phyloP scores from a whole-genome alignment of 495 filamentous ascomycete species.

The Beverwykella pulmonaria region DNA sequence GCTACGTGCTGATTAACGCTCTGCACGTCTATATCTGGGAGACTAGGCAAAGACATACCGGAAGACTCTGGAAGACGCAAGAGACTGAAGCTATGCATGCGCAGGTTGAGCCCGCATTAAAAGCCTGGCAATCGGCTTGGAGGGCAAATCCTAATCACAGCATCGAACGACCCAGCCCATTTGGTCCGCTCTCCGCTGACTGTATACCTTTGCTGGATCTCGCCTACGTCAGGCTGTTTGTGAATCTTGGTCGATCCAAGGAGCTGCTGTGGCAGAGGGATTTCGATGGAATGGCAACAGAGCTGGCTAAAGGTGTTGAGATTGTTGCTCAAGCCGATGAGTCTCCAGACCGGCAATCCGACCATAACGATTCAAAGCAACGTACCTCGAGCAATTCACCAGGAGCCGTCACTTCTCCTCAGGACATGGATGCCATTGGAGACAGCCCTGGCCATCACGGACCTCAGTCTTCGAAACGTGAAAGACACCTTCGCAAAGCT shows the following conservation, averaged over 20 bases:
- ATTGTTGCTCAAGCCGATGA: slow-evolving; percentile 74
- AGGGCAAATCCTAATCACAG: slow-evolving; percentile 83
- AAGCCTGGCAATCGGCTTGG: slow-evolving; percentile 96
- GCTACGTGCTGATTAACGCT: slow-evolving; percentile 90
- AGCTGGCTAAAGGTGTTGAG: slow-evolving; percentile 78
- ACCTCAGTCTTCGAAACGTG: slow-evolving; percentile 64
- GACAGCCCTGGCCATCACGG: slow-evolving; percentile 52
- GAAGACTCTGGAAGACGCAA: slow-evolving; percentile 84
- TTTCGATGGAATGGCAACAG: slow-evolving; percentile 90
- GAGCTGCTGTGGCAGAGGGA: slow-evolving; percentile 94
- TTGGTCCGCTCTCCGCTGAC: slow-evolving; percentile 87
- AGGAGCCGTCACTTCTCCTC: slow-evolving; percentile 22
- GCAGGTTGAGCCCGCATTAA: slow-evolving; percentile 90
- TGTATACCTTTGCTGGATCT: slow-evolving; percentile 93
- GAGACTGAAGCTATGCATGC: slow-evolving; percentile 96
- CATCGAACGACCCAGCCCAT: slow-evolving; percentile 85
- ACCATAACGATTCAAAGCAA: slow-evolving; percentile 55
- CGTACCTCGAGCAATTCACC: slow-evolving; percentile 47
- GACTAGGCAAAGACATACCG: slow-evolving; percentile 86
- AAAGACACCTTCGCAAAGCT: slow-evolving; percentile 88
- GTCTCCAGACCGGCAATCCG: slow-evolving; percentile 57
- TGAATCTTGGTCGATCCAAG: slow-evolving; percentile 87
- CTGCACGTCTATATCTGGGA: slow-evolving; percentile 99
- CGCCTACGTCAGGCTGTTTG: slow-evolving; percentile 90
- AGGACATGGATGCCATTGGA: slow-evolving; percentile 45